Conservation (phyloP, 1,284 basidiomycete species). For the Papiliotrema flavescens region DNA sequence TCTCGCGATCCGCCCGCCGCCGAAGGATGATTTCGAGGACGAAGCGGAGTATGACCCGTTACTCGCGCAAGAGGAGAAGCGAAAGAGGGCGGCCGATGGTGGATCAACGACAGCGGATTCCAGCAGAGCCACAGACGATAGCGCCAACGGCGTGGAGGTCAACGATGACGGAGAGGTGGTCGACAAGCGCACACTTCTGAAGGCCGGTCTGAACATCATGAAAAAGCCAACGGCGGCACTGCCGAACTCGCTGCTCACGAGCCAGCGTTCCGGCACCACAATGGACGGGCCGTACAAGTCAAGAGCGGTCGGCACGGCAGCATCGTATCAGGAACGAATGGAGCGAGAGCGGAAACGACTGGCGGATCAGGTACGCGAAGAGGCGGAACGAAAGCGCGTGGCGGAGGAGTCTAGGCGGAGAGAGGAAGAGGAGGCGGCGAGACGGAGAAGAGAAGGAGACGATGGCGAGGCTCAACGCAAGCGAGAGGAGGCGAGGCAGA, state of each 20-base stretch:
- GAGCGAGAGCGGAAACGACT: constrained; percentile 71
- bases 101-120: background rate
- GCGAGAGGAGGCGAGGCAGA: constrained; percentile 66
- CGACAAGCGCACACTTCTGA: constrained; percentile 87
- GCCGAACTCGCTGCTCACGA: constrained; percentile 26
- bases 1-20: constrained; percentile 33
- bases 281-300: constrained; percentile 45
- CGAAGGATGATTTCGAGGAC: constrained; percentile 28
- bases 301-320: constrained; percentile 73
- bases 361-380: constrained; percentile 66
- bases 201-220: constrained; percentile 82
- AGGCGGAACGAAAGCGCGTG: constrained; percentile 55
- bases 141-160: constrained; percentile 85
- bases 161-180: constrained; percentile 98
- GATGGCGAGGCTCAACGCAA: constrained; percentile 60
- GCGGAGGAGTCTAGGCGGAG: constrained; percentile 60
- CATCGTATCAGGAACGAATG: constrained; percentile 72
- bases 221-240: constrained; percentile 42
- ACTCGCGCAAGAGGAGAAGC: constrained; percentile 31
- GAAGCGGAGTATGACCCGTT: constrained; percentile 45
- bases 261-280: constrained; percentile 53
- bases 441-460: constrained; percentile 49
- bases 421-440: constrained; percentile 48
- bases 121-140: constrained; percentile 41
- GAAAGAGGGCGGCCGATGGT: constrained; percentile 2